phyloP scores from a whole-genome alignment of 441 rosid species.

The Adansonia grandidieri region DNA sequence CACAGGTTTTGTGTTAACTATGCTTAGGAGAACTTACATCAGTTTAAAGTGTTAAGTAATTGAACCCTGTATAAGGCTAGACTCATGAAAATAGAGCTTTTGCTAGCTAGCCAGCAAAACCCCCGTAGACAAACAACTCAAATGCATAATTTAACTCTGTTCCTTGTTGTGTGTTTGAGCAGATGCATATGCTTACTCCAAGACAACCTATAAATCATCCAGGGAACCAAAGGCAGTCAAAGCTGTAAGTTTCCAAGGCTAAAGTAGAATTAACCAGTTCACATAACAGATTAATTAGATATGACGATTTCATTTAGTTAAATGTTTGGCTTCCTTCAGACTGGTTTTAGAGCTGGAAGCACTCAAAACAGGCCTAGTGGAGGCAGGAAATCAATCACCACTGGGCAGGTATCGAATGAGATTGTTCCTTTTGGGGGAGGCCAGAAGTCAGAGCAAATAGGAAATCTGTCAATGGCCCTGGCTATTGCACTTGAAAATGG shows the following conservation, averaged over 20 bases:
- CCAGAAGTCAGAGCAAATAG: constrained; percentile 46
- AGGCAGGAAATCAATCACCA: constrained; percentile 42
- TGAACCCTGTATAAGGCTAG: not conserved
- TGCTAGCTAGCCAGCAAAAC: not conserved
- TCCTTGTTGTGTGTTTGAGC: constrained; percentile 28
- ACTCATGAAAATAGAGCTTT: not conserved
- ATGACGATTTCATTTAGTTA: constrained; percentile 20
- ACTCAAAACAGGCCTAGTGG: constrained; percentile 31
- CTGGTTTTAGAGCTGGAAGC: constrained; percentile 41
- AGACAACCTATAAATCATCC: constrained; percentile 56
- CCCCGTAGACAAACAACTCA: not conserved
- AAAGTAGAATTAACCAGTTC: constrained; percentile 8
- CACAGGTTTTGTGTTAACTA: not conserved
- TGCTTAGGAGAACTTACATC: not conserved
- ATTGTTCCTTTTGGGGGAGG: constrained; percentile 61
- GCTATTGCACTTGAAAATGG: constrained; percentile 80
- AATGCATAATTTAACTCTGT: constrained; percentile 15
- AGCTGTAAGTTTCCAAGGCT: constrained; percentile 50
- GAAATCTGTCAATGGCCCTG: constrained; percentile 72
- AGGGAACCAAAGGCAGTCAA: constrained; percentile 44
- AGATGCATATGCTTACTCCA: constrained; percentile 61
- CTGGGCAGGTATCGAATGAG: constrained; percentile 50
- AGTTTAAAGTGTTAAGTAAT: not conserved
- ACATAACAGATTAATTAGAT: constrained; percentile 9
- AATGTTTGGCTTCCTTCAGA: constrained; percentile 44